Evolutionary conservation across 179 eudicot genomes (phyloP).

Genomic region (Patellifolia procumbens): DNA sequence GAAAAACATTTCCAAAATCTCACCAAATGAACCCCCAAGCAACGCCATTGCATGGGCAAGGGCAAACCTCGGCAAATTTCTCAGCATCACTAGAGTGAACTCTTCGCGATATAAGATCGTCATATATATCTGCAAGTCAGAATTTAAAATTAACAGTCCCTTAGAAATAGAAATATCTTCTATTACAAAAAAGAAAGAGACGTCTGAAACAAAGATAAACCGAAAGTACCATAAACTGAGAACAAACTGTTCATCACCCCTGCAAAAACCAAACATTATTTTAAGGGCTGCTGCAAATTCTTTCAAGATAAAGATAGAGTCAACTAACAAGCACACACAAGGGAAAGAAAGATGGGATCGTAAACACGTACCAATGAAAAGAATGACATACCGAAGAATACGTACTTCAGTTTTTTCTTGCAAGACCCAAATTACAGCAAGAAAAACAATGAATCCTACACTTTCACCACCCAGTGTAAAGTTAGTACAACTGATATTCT

Average conservation of each 20-base stretch:
- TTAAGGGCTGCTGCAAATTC: not conserved
- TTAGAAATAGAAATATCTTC: not conserved
- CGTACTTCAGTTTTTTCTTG: slow-evolving; percentile 66
- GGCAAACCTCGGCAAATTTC: slow-evolving; percentile 95
- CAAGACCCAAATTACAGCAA: slow-evolving; percentile 73
- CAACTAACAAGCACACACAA: not conserved
- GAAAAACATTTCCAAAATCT: slow-evolving; percentile 2
- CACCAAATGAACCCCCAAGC: slow-evolving; percentile 85
- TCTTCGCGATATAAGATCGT: slow-evolving; percentile 91
- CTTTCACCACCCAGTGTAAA: slow-evolving; percentile 1
- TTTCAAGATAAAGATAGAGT: not conserved
- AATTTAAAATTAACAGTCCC: not conserved
- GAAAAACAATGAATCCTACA: slow-evolving; percentile 80
- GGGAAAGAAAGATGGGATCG: slow-evolving; percentile 17
- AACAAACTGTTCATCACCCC: slow-evolving; percentile 96
- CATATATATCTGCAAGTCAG: slow-evolving; percentile 72
- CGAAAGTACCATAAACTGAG: slow-evolving; percentile 70
- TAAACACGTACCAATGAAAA: slow-evolving; percentile 73
- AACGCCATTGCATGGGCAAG: slow-evolving; percentile 90
- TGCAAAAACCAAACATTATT: slow-evolving; percentile 32
- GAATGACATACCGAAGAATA: slow-evolving; percentile 78
- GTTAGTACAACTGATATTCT: slow-evolving; percentile 9
- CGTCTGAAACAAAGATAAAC: not conserved
- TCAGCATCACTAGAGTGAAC: slow-evolving; percentile 96
- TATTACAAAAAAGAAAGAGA: no score